Evolutionary conservation across 768 basidiomycete species (phyloP).

Genomic region (Tulasnella sp.): DNA sequence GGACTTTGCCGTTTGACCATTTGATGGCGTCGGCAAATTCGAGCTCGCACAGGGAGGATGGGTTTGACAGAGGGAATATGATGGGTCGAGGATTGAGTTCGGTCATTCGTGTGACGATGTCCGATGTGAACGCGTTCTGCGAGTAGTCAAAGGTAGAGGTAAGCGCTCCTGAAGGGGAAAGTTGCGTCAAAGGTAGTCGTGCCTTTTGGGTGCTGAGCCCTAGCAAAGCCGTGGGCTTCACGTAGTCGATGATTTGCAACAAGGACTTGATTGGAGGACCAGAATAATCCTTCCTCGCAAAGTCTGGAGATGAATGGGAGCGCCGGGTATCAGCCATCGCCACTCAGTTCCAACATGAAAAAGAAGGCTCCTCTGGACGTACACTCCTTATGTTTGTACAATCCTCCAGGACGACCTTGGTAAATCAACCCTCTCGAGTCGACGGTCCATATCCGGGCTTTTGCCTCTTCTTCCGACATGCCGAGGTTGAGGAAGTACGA

Average conservation of each 20-base stretch:
- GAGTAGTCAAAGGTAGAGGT: conserved; percentile 34
- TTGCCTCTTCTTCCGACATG: conserved; percentile 39
- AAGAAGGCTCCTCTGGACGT: not conserved
- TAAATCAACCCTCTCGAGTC: conserved; percentile 33
- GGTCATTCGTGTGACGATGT: conserved; percentile 72
- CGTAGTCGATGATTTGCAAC: conserved; percentile 69
- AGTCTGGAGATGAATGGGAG: conserved; percentile 45
- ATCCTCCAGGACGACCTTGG: not conserved
- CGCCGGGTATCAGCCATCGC: not conserved
- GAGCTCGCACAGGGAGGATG: conserved; percentile 72
- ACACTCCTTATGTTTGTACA: conserved; percentile 3
- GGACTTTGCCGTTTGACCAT: conserved; percentile 44
- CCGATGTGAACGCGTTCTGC: conserved; percentile 66
- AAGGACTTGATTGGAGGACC: conserved; percentile 72
- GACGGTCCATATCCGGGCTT: conserved; percentile 41
- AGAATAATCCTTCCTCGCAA: conserved; percentile 73
- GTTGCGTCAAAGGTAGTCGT: not conserved
- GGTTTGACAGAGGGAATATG: conserved; percentile 91
- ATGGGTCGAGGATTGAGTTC: conserved; percentile 77
- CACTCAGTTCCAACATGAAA: not conserved
- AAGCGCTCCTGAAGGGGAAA: not conserved
- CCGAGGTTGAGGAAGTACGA: conserved; percentile 40
- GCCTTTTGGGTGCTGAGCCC: conserved; percentile 64
- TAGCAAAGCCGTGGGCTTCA: conserved; percentile 82
- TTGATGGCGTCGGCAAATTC: conserved; percentile 70